Conservation (phyloP, 805 yeast species). For the Wickerhamiella nectarea region DNA sequence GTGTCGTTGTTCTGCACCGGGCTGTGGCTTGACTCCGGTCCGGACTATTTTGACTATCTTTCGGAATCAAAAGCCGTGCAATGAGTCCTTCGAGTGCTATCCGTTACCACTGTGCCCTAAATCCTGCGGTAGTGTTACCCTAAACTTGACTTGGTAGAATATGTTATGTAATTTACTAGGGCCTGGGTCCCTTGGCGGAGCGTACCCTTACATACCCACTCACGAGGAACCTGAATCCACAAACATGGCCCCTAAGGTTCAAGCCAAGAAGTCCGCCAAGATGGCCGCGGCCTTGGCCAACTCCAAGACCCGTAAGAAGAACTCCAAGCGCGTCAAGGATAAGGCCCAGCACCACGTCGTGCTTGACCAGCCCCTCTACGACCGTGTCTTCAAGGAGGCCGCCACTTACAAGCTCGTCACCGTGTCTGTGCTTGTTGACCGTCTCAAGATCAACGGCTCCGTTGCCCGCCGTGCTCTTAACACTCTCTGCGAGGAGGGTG, state of each 20-base stretch:
- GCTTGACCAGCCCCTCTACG: conserved; percentile 96
- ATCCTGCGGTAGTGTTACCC: too few relatives aligned
- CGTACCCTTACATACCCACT: conserved; percentile 5
- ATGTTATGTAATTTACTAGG: not conserved
- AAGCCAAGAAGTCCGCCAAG: conserved; percentile 98
- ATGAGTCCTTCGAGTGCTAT: too few relatives aligned
- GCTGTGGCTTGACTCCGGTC: too few relatives aligned
- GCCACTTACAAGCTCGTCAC: conserved; percentile 98
- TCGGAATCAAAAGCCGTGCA: too few relatives aligned
- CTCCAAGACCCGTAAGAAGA: conserved; percentile 99
- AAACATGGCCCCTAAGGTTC: conserved; percentile 93
- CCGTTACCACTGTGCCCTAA: too few relatives aligned
- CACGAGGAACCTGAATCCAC: conserved; percentile 1
- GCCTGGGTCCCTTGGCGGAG: not conserved
- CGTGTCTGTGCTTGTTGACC: conserved; percentile 95
- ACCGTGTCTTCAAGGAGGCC: conserved; percentile 98
- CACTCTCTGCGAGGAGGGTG: conserved; percentile 90
- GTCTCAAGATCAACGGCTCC: conserved; percentile 98
- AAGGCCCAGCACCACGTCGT: conserved; percentile 97
- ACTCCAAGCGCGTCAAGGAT: conserved; percentile 99
- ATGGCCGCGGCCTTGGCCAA: conserved; percentile 99
- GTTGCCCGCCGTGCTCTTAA: conserved; percentile 95
- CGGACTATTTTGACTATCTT: too few relatives aligned
- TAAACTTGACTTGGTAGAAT: too few relatives aligned
- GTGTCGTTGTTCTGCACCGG: too few relatives aligned